phyloP scores from a whole-genome alignment of 257 asterid genomes.

The Marsdenia floribunda region DNA sequence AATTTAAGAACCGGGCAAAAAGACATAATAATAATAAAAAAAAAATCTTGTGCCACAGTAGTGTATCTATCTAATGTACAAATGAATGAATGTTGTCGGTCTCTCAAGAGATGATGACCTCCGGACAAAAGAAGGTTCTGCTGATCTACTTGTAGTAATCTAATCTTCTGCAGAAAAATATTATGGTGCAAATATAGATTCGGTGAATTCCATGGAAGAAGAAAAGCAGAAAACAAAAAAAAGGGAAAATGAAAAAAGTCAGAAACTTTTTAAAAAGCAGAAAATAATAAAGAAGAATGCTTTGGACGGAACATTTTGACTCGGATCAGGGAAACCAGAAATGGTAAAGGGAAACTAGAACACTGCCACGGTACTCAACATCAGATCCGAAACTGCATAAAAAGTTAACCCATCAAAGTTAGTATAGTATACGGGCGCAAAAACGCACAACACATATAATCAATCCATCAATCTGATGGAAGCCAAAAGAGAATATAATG shows the following conservation, averaged over 20 bases:
- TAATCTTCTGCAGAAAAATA: background rate
- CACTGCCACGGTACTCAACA: constrained; percentile 3
- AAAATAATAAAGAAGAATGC: background rate
- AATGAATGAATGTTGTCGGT: background rate
- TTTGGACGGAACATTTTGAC: constrained; percentile 7
- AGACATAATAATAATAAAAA: no score
- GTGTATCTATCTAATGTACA: background rate
- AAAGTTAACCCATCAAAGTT: background rate
- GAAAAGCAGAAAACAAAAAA: background rate
- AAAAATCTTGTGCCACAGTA: no score
- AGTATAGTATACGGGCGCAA: background rate
- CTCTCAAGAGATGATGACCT: background rate
- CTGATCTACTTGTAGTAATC: background rate
- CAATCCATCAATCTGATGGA: background rate
- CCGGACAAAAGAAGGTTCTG: background rate
- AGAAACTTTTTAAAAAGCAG: background rate
- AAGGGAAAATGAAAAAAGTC: constrained; percentile 17
- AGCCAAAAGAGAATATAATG: background rate
- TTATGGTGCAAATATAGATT: background rate
- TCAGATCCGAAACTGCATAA: constrained; percentile 18
- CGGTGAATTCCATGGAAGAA: constrained; percentile 7
- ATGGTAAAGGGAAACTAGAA: constrained; percentile 31
- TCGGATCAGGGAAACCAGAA: constrained; percentile 25
- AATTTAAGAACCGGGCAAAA: no score
- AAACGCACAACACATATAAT: no score